Evolutionary conservation across 2,329 filamentous ascomycete species (phyloP).

Genomic region (Botryosphaeria dothidea): DNA sequence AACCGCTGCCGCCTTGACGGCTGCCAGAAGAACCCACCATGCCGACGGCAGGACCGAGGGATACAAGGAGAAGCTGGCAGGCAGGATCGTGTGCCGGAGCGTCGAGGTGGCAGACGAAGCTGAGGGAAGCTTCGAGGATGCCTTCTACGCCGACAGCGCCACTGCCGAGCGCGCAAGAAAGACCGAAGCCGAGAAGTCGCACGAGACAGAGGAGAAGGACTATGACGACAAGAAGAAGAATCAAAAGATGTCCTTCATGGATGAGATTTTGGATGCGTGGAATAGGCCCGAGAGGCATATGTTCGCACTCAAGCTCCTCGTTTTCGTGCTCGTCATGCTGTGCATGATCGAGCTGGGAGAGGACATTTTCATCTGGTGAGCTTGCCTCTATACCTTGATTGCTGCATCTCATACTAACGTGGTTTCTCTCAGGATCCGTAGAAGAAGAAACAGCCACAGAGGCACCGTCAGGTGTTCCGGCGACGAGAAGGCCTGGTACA

Average conservation of each 20-base stretch:
- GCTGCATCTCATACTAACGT: neutral
- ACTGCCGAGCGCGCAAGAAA: constrained; percentile 3
- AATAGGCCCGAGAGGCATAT: constrained; percentile 7
- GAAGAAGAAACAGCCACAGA: constrained; percentile 1
- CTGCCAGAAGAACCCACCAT: neutral
- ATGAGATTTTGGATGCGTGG: constrained; percentile 9
- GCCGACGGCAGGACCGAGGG: neutral
- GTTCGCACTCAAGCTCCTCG: constrained; percentile 9
- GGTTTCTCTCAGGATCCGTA: neutral
- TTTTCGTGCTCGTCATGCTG: constrained; percentile 15
- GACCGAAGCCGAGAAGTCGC: neutral
- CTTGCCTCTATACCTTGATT: neutral
- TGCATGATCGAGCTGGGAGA: constrained; percentile 18
- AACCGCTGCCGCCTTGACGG: constrained; percentile 2
- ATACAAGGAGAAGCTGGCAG: neutral
- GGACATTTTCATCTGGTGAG: constrained; percentile 6
- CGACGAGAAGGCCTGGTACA: constrained; percentile 13
- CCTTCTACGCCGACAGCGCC: constrained; percentile 5
- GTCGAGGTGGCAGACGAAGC: constrained; percentile 12
- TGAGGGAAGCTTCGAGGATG: constrained; percentile 5
- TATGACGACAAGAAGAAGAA: neutral
- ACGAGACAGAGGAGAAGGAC: neutral
- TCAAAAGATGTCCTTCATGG: constrained; percentile 6
- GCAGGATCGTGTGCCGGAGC: constrained; percentile 15
- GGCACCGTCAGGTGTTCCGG: neutral